These are phyloP conservation scores for Umbelopsis isabellina DNA, from an alignment of 192 early-diverging fungal genomes.

Conservation along the genomic window DNA sequence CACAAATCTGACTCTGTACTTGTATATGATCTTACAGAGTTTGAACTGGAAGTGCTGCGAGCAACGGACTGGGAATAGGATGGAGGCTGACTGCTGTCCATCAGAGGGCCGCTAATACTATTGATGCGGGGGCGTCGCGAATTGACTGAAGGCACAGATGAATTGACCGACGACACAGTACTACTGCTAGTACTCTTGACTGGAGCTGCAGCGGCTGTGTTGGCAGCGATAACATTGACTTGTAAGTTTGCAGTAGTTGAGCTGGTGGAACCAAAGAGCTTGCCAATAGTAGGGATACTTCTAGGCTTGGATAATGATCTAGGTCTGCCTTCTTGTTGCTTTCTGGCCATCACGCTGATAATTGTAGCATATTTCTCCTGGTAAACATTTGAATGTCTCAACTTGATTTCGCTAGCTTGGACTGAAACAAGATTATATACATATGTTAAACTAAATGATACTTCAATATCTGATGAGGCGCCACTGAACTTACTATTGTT, in stretches of 20 bases:
- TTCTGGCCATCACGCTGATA: not conserved
- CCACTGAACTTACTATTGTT: constrained; percentile 34
- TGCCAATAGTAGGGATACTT: constrained; percentile 24
- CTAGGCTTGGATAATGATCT: constrained; percentile 21
- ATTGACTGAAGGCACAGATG: not conserved
- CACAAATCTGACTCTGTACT: constrained; percentile 7
- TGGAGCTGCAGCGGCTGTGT: not conserved
- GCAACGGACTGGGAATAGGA: not conserved
- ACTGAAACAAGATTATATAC: constrained; percentile 6
- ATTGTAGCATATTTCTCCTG: not conserved
- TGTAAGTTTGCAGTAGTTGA: not conserved
- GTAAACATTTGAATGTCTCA: constrained; percentile 20
- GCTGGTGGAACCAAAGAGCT: constrained; percentile 17
- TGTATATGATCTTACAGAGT: constrained; percentile 3
- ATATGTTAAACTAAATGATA: not conserved
- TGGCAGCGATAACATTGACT: not conserved
- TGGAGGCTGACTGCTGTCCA: constrained; percentile 8
- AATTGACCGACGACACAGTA: not conserved
- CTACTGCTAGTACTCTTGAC: constrained; percentile 14
- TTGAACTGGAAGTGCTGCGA: not conserved
- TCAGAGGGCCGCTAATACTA: constrained; percentile 8
- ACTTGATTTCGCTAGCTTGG: constrained; percentile 5
- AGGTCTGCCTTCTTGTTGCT: not conserved
- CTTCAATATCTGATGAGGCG: not conserved
- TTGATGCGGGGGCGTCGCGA: constrained; percentile 1